Base-by-base conservation (phyloP, 371 early-diverging fungal species). In the Apophysomyces elegans region DNA sequence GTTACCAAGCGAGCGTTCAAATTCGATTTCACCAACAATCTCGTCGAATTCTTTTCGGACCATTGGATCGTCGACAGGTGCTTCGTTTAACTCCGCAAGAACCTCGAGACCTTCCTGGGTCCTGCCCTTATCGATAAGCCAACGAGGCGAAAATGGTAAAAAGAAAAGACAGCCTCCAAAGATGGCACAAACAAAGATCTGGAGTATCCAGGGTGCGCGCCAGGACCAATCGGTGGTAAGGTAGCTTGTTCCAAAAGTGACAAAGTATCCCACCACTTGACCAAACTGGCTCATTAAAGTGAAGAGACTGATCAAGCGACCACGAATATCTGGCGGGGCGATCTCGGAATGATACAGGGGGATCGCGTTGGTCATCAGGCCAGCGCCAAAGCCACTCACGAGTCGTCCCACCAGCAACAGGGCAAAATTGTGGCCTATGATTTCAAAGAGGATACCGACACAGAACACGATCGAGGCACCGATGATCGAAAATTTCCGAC, bases 281-380 rank as follows among this genome's bases (percentile, higher is more conserved):
- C 84, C 84, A 56, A 79, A 59, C 14, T 71, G 66, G 16, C 70
- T 44, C 69, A 74, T 79, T 21, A 77, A 59, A 21, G 75, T 77
- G 46, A 76, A 80, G 14, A 83, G 62, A 50, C 73, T 74, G 37
- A 83, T 80, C 18, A 83, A 58, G 37, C 84, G 71, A 43, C 84
- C 84, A 69, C 84, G 84, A 36, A 83, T 80, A 50, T 87, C 82
- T 32, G 92, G 83, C 37, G 96, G 92, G 14, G 97, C 90, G n/a
- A 96, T 83, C 57, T 80, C 83, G 46, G 80, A 78, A 56, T 78
- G 83, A 39, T 83, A 69, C 63, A 63, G 60, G 9, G 64, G 71
- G 57, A 80, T 75, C 1, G 70, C 76, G 61, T 77, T 76, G 18
- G 74, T 75, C 63, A 83, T 64, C 32, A 80, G 70, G 37, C 83